A percentile compares a stretch with the other conserved stretches of the same genome.
Conservation (phyloP, 2,329 filamentous ascomycete species). For the Talaromyces amestolkiae region DNA sequence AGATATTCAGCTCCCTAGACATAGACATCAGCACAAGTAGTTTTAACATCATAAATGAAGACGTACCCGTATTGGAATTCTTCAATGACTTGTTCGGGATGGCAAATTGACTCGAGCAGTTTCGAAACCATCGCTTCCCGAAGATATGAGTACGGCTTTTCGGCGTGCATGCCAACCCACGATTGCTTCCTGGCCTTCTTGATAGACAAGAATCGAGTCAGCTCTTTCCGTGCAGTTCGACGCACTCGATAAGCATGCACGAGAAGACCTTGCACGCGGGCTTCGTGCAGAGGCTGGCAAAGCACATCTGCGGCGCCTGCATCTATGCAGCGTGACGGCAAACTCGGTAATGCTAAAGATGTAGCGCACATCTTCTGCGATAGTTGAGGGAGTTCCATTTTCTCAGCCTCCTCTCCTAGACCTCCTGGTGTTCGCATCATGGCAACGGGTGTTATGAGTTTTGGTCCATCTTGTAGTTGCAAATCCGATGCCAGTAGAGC, state of each 20-base stretch:
- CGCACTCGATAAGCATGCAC: slow-evolving; percentile 81
- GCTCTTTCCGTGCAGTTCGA: slow-evolving; percentile 71
- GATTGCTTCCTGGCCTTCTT: slow-evolving; percentile 79
- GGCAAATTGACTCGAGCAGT: slow-evolving; percentile 86
- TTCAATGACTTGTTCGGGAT: slow-evolving; percentile 61
- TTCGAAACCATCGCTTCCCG: slow-evolving; percentile 88
- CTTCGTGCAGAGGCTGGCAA: slow-evolving; percentile 70
- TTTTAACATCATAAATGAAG: not conserved
- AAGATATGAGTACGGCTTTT: slow-evolving; percentile 83
- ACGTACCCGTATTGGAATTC: slow-evolving; percentile 60
- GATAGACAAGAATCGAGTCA: slow-evolving; percentile 67
- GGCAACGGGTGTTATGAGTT: slow-evolving; percentile 51
- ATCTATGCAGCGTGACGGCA: slow-evolving; percentile 73
- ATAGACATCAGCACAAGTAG: slow-evolving; percentile 17
- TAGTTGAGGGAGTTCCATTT: not conserved
- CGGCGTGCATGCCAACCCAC: slow-evolving; percentile 83
- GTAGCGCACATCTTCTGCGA: slow-evolving; percentile 21
- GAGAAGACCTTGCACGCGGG: slow-evolving; percentile 71
- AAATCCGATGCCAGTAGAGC: slow-evolving; percentile 51
- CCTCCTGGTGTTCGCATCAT: slow-evolving; percentile 36
- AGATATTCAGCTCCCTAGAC: slow-evolving; percentile 63
- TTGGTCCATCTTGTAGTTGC: slow-evolving; percentile 49
- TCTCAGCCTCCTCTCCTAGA: slow-evolving; percentile 7
- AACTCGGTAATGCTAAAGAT: slow-evolving; percentile 48
- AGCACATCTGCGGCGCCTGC: slow-evolving; percentile 84